Evolutionary conservation across 768 basidiomycete species (phyloP), one percentile per base, ranked within the genome.

Genomic region (Leccinum boreale): DNA sequence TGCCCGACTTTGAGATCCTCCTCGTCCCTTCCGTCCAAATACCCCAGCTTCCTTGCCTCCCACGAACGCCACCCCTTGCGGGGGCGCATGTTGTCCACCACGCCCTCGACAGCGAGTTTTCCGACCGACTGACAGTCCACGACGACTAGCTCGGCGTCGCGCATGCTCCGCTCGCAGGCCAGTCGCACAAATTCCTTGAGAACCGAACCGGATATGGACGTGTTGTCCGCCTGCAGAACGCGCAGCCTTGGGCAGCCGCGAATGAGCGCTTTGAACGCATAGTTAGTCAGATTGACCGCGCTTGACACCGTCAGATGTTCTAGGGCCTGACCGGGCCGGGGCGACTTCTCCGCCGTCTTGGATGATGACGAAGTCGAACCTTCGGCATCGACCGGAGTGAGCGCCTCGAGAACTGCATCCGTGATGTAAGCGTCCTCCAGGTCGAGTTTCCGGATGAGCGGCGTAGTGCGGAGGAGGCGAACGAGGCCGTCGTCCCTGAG

Each of bases 341-440:
- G 24, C 24, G 24, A 1, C 24, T 54, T 57, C 17, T 39, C 17
- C 21, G 62, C 52, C 28, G 52, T 29, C 50, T 51, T 64, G 58
- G n/a, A 26, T 26, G n/a, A 26, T 26, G 24, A 26, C 24, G 24
- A 26, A 26, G 26, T 33, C 29, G 58, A 39, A 17, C 52, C 53
- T 5, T 66, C 64, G 2, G 11, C 24, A 31, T 60, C 56, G 17
- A 23, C 57, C 0, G 86, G 88, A 1, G 89, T 90, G 33, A 97
- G 75, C 0, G 77, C 76, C 19, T 76, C 74, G 24, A 96, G 70
- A n/a, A 94, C 80, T 3, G 77, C 73, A 69, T 96, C 92, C 1
- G 83, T 87, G 53, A 94, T 82, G 17, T 85, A 70, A 6, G 91
- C 91, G 62, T 92, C 90, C 67, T 96, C 94, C n/a, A 97, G 75